Evolutionary conservation across 2,329 filamentous ascomycete species (phyloP), one percentile per base, ranked within the genome.

Genomic region (Fusarium nanum): DNA sequence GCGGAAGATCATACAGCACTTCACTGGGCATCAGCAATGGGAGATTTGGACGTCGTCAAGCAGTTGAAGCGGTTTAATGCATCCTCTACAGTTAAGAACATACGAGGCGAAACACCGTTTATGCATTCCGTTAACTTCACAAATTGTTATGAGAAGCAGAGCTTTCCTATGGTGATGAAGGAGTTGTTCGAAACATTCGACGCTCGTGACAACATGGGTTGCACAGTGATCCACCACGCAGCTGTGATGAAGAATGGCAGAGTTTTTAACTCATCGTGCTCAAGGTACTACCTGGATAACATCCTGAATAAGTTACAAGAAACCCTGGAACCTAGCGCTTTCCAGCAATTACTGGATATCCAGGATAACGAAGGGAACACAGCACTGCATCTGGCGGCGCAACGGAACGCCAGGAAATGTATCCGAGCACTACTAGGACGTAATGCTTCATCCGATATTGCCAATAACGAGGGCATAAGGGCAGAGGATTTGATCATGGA

Each of bases 21-120:
- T 71, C 96, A 99, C 78, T 99, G 96, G 96, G 96, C 94, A 20
- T 94, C 93, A 56, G 93, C 96, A 25, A 99, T 99, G 95, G 96
- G 96, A 62, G 96, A 98, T 73, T 85, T 98, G 30, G 92, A 95
- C 50, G 93, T 98, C 18, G 93, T 98, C 67, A 93, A 91, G 78
- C 92, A 97, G 78, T 85, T 99, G 20, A 91, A 96, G 73, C 87
- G 89, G 42, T 93, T 94, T 65, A 91, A 92, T 44, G 94, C 95
- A 13, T 89, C 89, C 65, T 85, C 93, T 18, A 88, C 89, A 30
- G 89, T 91, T 5, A 86, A 91, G 56, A 94, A 94, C 60, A 82
- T 88, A 46, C 85, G 89, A 22, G 91, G 92, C 60, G 95, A 98
- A 81, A 98, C 96, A 0, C 95, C 96, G 0, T 88, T 99, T 37